These are phyloP conservation scores for Plasmopara viticola DNA, from an alignment of 352 stramenopile species.

Conservation along the genomic window DNA sequence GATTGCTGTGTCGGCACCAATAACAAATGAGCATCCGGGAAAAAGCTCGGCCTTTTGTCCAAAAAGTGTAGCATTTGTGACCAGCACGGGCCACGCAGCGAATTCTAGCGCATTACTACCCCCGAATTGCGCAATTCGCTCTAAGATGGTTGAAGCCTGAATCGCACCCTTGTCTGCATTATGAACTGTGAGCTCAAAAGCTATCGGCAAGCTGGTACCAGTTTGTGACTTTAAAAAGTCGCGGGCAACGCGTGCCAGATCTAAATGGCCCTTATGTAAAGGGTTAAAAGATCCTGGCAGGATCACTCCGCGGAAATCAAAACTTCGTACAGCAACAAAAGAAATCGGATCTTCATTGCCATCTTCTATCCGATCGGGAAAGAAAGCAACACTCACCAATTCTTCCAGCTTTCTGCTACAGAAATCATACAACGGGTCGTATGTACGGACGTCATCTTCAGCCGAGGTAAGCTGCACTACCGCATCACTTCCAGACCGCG, in stretches of 20 bases:
- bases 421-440: slow-evolving; percentile 26
- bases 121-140: slow-evolving; percentile 52
- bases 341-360: neutral
- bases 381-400: slow-evolving; percentile 44
- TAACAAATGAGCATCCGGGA: slow-evolving; percentile 67
- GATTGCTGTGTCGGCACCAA: slow-evolving; percentile 86
- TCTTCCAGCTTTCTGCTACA: slow-evolving; percentile 13
- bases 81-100: slow-evolving; percentile 51
- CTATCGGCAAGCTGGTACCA: slow-evolving; percentile 32
- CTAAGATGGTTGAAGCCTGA: slow-evolving; percentile 26
- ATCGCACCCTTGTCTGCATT: slow-evolving; percentile 82
- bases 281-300: slow-evolving; percentile 82
- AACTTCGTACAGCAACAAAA: slow-evolving; percentile 19
- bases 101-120: slow-evolving; percentile 9
- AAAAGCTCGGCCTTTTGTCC: slow-evolving; percentile 78
- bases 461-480: slow-evolving; percentile 14
- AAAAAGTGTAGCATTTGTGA: slow-evolving; percentile 81
- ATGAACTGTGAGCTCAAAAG: slow-evolving; percentile 67
- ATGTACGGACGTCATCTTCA: neutral
- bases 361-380: slow-evolving; percentile 16
- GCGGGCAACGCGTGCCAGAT: slow-evolving; percentile 44
- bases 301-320: slow-evolving; percentile 57
- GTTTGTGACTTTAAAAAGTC: slow-evolving; percentile 28
- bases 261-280: slow-evolving; percentile 66
- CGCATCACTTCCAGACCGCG: slow-evolving; percentile 27